Evolutionary conservation across 441 rosid genomes (phyloP).

Genomic region (Brassica balearica): DNA sequence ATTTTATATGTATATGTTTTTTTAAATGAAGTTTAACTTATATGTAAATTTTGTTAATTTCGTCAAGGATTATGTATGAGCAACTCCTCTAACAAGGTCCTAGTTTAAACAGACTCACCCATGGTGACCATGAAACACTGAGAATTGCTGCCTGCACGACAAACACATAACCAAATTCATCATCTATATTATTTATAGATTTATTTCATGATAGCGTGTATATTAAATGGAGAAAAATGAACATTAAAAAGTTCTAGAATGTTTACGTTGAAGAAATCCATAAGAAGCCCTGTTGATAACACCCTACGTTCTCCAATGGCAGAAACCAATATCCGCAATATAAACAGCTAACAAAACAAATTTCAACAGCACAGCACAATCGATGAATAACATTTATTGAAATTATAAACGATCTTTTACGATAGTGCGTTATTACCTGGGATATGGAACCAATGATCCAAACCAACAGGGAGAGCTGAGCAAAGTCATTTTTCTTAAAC

Average conservation of each 20-base stretch:
- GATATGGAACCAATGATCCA: constrained; percentile 57
- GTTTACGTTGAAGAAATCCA: constrained; percentile 56
- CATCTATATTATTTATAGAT: neutral
- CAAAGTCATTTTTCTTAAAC: constrained; percentile 77
- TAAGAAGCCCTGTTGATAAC: constrained; percentile 69
- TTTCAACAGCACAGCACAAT: neutral
- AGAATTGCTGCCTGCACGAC: constrained; percentile 35
- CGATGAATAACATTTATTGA: neutral
- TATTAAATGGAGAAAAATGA: neutral
- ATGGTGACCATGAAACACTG: constrained; percentile 75
- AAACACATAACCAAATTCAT: constrained; percentile 13
- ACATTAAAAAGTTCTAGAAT: neutral
- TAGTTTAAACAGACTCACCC: constrained; percentile 57
- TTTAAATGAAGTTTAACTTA: neutral
- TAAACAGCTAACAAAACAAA: constrained; percentile 49
- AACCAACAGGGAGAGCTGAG: constrained; percentile 62
- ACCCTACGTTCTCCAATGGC: constrained; percentile 62
- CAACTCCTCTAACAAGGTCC: neutral
- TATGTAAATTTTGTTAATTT: neutral
- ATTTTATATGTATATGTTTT: neutral
- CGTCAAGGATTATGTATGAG: neutral
- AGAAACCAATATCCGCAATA: constrained; percentile 69
- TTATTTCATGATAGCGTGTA: constrained; percentile 2
- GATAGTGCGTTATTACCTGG: constrained; percentile 52
- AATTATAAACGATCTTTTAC: neutral